Base-by-base conservation (phyloP, 345 rosid genomes). In the Hibiscus tridactylites region DNA sequence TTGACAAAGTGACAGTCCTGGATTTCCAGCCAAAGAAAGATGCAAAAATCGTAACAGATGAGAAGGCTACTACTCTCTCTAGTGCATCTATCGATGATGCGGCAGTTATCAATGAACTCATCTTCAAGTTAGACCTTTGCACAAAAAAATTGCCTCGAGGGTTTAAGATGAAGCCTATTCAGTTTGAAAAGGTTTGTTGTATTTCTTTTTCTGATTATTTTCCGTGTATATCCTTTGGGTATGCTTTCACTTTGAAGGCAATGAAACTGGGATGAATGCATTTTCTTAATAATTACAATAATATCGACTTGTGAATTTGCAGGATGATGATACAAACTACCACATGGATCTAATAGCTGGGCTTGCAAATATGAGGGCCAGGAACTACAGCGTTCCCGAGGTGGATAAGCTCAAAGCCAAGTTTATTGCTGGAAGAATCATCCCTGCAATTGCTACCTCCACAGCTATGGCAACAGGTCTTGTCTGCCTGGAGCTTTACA, bases 261-360 rank as follows among this genome's bases (percentile, higher is more conserved):
- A 33, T 66, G 39, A 13, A 61, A 17, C 29, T 19, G 21, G 33
- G 6, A 70, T n/a, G 5, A n/a, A 11, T 6, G 1, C 2, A 0
- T 28, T n/a, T 46, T 29, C 16, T 1, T 37, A 47, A 47, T 24
- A 13, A 3, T 29, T 13, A 65, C 33, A 56, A 46, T 26, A 46
- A 26, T 47, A 39, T 29, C 54, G 29, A 67, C 63, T 37, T 52
- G 56, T 39, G 42, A 73, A 12, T 77, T 16, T 72, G 71, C 84
- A 96, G 99, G 99, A 96, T 73, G 98, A 96, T 68, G 97, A 96
- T 71, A 87, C 96, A 47, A 96, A 96, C 84, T 92, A 88, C 78
- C 99, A 96, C 82, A 92, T 96, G 98, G 99, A 96, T 82, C 61
- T 92, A 83, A 96, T 95, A 59, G 94, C 98, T 62, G 99, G 87